Base-by-base conservation (phyloP, 2,329 filamentous ascomycete genomes). In the Balansia obtecta region DNA sequence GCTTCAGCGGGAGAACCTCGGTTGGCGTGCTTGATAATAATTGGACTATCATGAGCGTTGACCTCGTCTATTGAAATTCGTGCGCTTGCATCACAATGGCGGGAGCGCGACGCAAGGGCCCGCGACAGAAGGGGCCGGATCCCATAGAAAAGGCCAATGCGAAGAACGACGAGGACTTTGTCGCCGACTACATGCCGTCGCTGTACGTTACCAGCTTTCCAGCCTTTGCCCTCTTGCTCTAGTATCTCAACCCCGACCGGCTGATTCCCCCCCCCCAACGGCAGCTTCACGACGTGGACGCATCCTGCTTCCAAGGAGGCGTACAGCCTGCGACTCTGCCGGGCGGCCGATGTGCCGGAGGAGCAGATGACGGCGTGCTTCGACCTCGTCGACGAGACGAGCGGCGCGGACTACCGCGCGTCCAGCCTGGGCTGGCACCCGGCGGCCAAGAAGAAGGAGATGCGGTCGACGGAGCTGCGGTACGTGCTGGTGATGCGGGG, bases 351-450 rank as follows among this genome's bases (percentile, higher is more conserved):
- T n/a, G 62, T 82, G 22, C 58, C 56, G 5, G 55, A 63, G 1
- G 59, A 60, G 3, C 76, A 82, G 27, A 62, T 82, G 20, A 61
- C 71, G 22, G 66, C 71, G 1, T 84, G 80, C 57, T 79, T 78
- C 55, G 52, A 60, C 18, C 65, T 84, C 27, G 71, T 90, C 48
- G 73, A 83, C 53, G 65, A 71, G 46, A 88, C 85, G 0, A 87
- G 83, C 57, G 69, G 71, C 13, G 59, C 67, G 6, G 79, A 83
- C 63, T 90, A 90, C 63, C 76, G 77, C 50, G 63, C 65, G 15
- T 86, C 84, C 2, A 71, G 71, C 7, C 60, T 66, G 0, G 82
- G 82, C 45, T 90, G 86, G 86, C 74, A 80, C 45, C 73, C 76
- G 0, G 62, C 56, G 2, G 68, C 69, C 42, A 90, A 89, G 68